phyloP scores from a whole-genome alignment of 208 protist genomes.

The Acanthamoeba healyi region DNA sequence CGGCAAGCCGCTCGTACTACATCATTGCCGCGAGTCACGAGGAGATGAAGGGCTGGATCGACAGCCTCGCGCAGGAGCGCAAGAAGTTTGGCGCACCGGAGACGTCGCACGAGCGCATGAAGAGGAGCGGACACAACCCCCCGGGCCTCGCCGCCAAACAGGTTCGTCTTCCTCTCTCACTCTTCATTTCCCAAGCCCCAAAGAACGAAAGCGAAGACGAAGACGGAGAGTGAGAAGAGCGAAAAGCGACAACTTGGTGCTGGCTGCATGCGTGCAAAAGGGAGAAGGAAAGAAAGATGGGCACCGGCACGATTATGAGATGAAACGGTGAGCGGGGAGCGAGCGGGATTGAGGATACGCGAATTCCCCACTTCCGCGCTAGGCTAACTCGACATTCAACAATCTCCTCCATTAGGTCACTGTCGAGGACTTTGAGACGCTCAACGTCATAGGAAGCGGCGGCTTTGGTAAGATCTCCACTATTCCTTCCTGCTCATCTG shows the following conservation, averaged over 20 bases:
- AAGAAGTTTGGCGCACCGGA: background rate
- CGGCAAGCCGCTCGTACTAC: constrained; percentile 1
- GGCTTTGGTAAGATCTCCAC: constrained; percentile 84
- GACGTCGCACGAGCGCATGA: constrained; percentile 6
- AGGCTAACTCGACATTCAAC: no score
- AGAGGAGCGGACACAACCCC: constrained; percentile 11
- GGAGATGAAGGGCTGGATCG: constrained; percentile 51
- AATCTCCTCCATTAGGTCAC: constrained; percentile 64
- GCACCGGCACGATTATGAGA: background rate
- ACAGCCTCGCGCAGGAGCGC: background rate
- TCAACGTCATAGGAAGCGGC: constrained; percentile 90
- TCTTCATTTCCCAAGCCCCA: background rate
- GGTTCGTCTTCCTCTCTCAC: background rate
- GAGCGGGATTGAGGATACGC: background rate
- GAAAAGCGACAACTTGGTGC: background rate
- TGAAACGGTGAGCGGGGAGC: background rate
- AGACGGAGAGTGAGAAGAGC: background rate
- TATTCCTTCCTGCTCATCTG: no score
- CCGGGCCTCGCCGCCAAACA: background rate
- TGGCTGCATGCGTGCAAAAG: no score
- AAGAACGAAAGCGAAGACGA: background rate
- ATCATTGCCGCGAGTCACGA: background rate
- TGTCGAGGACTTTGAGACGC: constrained; percentile 88
- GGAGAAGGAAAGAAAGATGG: no score
- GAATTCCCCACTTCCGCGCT: no score